Evolutionary conservation across 2,329 filamentous ascomycete species (phyloP), one percentile per base, ranked within the genome.

Genomic region (Lachnum nothofagi): DNA sequence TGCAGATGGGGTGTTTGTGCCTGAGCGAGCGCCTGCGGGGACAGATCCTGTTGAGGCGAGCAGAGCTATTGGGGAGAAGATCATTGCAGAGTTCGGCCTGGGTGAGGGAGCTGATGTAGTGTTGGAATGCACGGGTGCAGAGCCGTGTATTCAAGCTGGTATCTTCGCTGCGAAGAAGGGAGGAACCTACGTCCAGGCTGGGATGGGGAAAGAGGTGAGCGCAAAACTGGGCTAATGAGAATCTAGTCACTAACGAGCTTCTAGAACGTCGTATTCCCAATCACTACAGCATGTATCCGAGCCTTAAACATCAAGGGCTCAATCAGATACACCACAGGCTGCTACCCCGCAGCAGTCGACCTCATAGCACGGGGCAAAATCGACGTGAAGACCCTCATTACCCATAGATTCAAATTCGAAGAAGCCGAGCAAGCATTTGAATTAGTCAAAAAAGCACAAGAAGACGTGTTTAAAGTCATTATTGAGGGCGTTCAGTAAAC

Each of bases 101-200:
- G 68, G 66, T 1, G 67, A 73, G n/a, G 75, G 75, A 0, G 68
- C 71, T 0, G 74, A 78, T 55, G 67, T 76, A 3, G 73, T 78
- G 1, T 55, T 78, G 2, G 76, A 77, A 41, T 70, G 68, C 20
- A 73, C 72, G 3, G 74, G 73, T 5, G 62, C 68, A 0, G 67
- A 75, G 57, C 53, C 65, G 0, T 76, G 72, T 51, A 74, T 78
- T 33, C 70, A 74, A 48, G 65, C 68, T 4, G 74, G 72, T 0
- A 60, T 78, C 5, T 70, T 72, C 49, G 63, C 68, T 1, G 57
- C 65, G 1, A 72, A 68, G 58, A 71, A 70, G 50, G 74, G 75
- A 0, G 75, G 73, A 1, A 75, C 66, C 0, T 76, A 67, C 59
- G 72, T 78, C 2, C 75, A 78, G 53, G 75, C 70, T 1, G 76